A percentile compares a stretch with the other conserved stretches of the same genome.
Evolutionary conservation across 768 basidiomycete species (phyloP).

Genomic region (Pleurotus ostreatus): DNA sequence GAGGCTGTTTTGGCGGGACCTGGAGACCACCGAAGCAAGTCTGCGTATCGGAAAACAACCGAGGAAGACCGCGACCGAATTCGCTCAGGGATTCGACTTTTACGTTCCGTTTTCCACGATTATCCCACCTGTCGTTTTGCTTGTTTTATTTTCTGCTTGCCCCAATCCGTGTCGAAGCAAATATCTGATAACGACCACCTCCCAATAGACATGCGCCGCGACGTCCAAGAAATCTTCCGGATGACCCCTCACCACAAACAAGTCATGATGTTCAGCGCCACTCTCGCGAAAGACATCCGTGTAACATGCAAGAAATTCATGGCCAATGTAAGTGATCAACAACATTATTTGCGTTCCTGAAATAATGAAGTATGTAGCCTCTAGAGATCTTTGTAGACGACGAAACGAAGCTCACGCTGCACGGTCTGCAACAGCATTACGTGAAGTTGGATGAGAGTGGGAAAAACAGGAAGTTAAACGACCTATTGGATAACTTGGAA

Average conservation of each 20-base stretch:
- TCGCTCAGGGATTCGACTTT: constrained; percentile 16
- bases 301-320: constrained; percentile 99
- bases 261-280: constrained; percentile 99
- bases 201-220: constrained; percentile 98
- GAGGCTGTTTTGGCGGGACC: constrained; percentile 17
- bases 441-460: constrained; percentile 92
- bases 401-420: constrained; percentile 96
- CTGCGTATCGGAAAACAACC: constrained; percentile 29
- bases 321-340: constrained; percentile 76
- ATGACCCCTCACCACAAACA: constrained; percentile 99
- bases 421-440: constrained; percentile 98
- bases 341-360: neutral
- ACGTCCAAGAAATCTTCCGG: constrained; percentile 99
- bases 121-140: constrained; percentile 32
- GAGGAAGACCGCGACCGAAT: constrained; percentile 27
- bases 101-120: constrained; percentile 24
- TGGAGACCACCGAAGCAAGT: constrained; percentile 19
- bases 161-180: constrained; percentile 42
- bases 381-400: constrained; percentile 99
- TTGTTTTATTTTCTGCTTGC: constrained; percentile 50
- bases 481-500: constrained; percentile 90
- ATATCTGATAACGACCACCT: constrained; percentile 67
- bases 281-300: constrained; percentile 93
- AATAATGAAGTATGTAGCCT: constrained; percentile 50
- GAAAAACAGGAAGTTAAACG: constrained; percentile 97